Evolutionary conservation across 345 rosid species (phyloP), one percentile per base, ranked within the genome.

Genomic region (Aegle marmelos): DNA sequence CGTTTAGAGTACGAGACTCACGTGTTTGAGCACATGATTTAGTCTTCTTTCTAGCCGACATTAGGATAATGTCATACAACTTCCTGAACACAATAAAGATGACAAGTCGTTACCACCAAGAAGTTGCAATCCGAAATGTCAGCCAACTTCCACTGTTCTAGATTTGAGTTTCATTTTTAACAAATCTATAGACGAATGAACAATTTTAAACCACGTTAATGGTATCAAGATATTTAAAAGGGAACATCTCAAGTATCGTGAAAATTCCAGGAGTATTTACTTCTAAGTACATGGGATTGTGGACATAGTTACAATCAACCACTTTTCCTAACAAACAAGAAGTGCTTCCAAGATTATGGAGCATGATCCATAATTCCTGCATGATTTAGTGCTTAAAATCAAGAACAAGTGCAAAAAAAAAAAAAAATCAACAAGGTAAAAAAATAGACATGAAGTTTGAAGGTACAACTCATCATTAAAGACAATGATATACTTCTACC

Each of bases 291-390:
- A 89, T 86, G 27, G 91, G 87, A 76, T 92, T 90, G n/a, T 98
- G 98, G 58, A 94, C 90, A 81, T 97, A 97, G 84, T 86, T 97
- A 92, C 98, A 90, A 79, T 97, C 99, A 72, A 97, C 97, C 53
- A 98, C 98, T 83, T 94, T 94, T 61, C 99, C 99, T 82, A 97
- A 82, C 73, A 97, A 88, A 83, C 99, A 97, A 7, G 99, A 98
- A 34, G 98, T 97, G 86, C 98, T 97, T 80, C 99, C 99, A 74
- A 97, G 98, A 77, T 98, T 97, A 83, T 97, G 98, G 59, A 97
- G 91, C 71, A 97, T 98, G 70, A 97, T 94, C 99, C 99, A 97
- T 33, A 98, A 97, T 14, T 98, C 99, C 99, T 94, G 89, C 78
- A 77, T 50, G 69, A 70, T 69, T 65, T 25, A 74, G 3, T 25